phyloP scores from a whole-genome alignment of 202 grass and related monocot genomes.

The Setaria italica region DNA sequence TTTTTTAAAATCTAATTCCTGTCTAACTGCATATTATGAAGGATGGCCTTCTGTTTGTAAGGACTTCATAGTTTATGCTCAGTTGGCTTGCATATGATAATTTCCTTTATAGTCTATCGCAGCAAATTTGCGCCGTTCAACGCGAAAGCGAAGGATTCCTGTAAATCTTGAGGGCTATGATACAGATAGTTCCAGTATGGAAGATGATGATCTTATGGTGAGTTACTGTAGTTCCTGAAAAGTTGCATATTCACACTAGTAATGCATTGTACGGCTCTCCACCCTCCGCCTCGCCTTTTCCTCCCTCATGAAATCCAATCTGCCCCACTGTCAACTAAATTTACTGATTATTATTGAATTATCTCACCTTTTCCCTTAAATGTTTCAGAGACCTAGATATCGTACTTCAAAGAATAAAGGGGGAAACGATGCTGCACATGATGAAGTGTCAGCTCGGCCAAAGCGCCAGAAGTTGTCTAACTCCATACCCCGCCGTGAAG shows the following conservation, averaged over 20 bases:
- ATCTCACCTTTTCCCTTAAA: conserved; percentile 16
- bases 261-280: too few relatives aligned
- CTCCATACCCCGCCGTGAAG: conserved; percentile 83
- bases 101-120: conserved; percentile 76
- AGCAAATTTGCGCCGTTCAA: conserved; percentile 90
- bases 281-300: too few relatives aligned
- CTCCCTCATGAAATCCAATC: too few relatives aligned
- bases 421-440: conserved; percentile 56
- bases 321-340: not conserved
- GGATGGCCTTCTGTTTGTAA: conserved; percentile 19
- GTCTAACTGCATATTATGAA: not conserved
- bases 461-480: conserved; percentile 73
- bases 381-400: conserved; percentile 76
- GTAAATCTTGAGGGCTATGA: conserved; percentile 91
- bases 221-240: conserved; percentile 46
- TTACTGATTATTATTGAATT: conserved; percentile 32
- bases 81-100: conserved; percentile 43
- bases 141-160: conserved; percentile 89
- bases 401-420: conserved; percentile 85
- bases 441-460: conserved; percentile 48
- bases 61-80: conserved; percentile 17
- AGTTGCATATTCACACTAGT: conserved; percentile 22
- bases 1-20: conserved; percentile 12
- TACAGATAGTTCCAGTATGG: conserved; percentile 86
- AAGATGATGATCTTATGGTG: conserved; percentile 99